phyloP scores from a whole-genome alignment of 208 protist species.

The Acanthamoeba royreba region DNA sequence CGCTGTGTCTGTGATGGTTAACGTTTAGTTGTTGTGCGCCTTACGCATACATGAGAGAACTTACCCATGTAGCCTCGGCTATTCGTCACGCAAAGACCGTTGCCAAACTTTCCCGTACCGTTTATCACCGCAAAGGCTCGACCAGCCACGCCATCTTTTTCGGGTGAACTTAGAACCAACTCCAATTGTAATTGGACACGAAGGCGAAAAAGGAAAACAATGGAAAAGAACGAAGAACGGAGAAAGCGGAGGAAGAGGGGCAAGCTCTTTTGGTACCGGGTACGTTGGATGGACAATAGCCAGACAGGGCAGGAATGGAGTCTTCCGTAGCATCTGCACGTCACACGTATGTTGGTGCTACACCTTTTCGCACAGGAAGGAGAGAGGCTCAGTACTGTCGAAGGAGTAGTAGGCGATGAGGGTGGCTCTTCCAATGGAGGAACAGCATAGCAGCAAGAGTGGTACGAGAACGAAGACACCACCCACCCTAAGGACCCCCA shows the following conservation, averaged over 20 bases:
- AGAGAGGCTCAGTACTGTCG: neutral
- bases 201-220: neutral
- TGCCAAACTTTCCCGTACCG: neutral
- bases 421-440: neutral
- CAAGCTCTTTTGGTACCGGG: neutral
- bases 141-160: neutral
- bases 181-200: neutral
- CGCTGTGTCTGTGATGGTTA: neutral
- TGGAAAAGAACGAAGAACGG: neutral
- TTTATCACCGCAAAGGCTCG: neutral
- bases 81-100: neutral
- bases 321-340: neutral
- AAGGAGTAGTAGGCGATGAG: constrained; percentile 11
- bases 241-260: neutral
- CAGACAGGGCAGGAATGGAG: neutral
- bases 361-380: neutral
- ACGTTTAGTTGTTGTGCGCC: too few relatives aligned
- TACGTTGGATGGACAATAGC: neutral
- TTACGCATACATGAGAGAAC: too few relatives aligned
- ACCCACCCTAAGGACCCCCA: too few relatives aligned
- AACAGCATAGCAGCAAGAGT: neutral
- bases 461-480: neutral
- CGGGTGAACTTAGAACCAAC: too few relatives aligned
- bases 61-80: neutral
- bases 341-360: neutral